phyloP scores from a whole-genome alignment of 139 green algal genomes.

The Micractinium sp. region DNA sequence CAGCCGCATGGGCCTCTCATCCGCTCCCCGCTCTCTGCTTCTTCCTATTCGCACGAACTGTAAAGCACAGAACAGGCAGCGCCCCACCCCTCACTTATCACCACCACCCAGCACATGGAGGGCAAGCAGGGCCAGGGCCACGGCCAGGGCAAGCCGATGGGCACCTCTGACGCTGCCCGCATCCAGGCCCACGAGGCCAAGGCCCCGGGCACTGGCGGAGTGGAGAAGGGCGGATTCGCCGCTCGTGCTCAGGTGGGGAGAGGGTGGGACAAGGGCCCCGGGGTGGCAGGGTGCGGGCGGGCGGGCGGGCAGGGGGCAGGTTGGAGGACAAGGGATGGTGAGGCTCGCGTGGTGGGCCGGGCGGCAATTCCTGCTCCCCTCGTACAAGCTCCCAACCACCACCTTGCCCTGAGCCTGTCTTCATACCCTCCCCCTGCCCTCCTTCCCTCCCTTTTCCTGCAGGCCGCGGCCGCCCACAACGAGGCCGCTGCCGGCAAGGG shows the following conservation, averaged over 20 bases:
- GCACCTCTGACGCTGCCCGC: neutral
- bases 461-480: neutral
- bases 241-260: constrained; percentile 14
- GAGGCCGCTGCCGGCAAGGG: neutral
- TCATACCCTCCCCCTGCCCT: neutral
- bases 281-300: neutral
- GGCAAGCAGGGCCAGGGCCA: neutral
- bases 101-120: too few species aligned
- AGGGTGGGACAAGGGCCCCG: neutral
- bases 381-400: too few species aligned
- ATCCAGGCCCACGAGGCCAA: constrained; percentile 25
- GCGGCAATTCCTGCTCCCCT: too few species aligned
- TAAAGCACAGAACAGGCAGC: neutral
- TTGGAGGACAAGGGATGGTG: neutral
- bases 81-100: neutral
- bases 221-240: constrained; percentile 15
- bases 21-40: too few species aligned
- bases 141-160: neutral
- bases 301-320: neutral
- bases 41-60: too few species aligned
- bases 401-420: neutral
- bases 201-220: neutral
- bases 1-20: too few species aligned
- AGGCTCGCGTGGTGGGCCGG: too few species aligned
- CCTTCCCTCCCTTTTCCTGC: neutral